Evolutionary conservation across 2,329 filamentous ascomycete species (phyloP).

Genomic region (Calonectria pseudoreteaudii): DNA sequence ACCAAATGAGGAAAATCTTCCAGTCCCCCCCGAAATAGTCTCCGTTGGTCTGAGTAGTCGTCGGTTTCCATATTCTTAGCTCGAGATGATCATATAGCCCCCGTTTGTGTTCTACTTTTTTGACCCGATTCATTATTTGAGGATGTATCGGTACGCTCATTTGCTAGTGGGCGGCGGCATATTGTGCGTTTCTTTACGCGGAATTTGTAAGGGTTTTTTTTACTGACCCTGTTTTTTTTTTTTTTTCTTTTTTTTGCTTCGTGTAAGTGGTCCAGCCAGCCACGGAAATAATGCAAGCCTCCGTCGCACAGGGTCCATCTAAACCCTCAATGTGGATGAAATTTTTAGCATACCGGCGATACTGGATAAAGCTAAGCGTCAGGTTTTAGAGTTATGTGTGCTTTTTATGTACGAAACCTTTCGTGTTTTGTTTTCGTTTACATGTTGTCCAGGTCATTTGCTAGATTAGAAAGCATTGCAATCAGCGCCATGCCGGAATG

Average conservation of each 20-base stretch:
- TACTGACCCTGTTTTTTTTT: not conserved
- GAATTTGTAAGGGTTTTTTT: not conserved
- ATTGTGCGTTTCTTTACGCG: not conserved
- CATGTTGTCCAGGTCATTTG: not conserved
- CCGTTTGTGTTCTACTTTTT: not conserved
- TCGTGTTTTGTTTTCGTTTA: not conserved
- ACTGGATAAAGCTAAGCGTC: not conserved
- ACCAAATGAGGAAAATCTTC: not conserved
- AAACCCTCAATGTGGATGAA: not conserved
- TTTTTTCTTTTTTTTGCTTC: not conserved
- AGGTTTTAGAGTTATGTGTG: not conserved
- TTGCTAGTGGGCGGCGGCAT: not conserved
- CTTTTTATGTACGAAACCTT: not conserved
- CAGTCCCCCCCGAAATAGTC: not conserved
- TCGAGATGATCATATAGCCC: too few relatives aligned
- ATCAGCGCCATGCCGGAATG: not conserved
- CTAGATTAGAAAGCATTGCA: too few relatives aligned
- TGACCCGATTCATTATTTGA: not conserved
- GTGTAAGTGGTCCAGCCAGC: not conserved
- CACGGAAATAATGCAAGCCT: not conserved
- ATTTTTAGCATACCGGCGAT: not conserved
- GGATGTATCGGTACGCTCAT: not conserved
- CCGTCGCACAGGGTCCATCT: not conserved
- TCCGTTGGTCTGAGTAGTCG: not conserved
- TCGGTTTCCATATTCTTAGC: not conserved